These are phyloP conservation scores for Aspergillus affinis DNA, from an alignment of 495 filamentous ascomycete species.

Conservation along the genomic window DNA sequence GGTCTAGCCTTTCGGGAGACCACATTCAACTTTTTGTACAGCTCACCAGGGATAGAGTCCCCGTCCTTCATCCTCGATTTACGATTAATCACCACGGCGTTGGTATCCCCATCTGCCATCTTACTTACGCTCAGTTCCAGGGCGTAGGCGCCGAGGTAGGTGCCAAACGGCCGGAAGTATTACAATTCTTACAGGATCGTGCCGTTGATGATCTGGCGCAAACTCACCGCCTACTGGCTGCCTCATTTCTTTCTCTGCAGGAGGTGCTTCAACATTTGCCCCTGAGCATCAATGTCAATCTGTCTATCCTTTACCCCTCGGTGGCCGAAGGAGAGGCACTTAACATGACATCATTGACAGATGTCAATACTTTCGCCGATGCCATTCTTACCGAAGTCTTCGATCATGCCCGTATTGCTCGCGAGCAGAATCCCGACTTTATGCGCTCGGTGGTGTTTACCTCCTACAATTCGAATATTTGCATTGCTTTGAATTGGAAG, in stretches of 20 bases:
- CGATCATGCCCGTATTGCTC: conserved; percentile 77
- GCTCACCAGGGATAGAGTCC: conserved; percentile 79
- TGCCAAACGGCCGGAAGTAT: conserved; percentile 36
- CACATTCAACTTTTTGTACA: conserved; percentile 91
- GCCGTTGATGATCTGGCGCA: conserved; percentile 58
- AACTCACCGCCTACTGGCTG: conserved; percentile 66
- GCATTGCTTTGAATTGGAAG: conserved; percentile 96
- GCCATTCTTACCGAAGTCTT: conserved; percentile 82
- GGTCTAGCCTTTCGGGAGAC: conserved; percentile 90
- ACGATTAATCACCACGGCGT: conserved; percentile 76
- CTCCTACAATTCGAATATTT: conserved; percentile 84
- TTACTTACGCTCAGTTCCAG: conserved; percentile 73
- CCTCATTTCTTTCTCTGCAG: conserved; percentile 69
- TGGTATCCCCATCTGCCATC: conserved; percentile 71
- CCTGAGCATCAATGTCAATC: conserved; percentile 74
- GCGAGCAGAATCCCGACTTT: conserved; percentile 64
- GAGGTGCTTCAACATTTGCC: conserved; percentile 75
- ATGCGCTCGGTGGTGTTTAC: conserved; percentile 89
- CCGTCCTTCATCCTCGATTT: conserved; percentile 83
- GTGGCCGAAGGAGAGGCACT: conserved; percentile 64
- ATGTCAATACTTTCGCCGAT: conserved; percentile 86
- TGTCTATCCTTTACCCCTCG: conserved; percentile 84
- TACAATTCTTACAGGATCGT: conserved; percentile 46
- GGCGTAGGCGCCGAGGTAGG: conserved; percentile 57
- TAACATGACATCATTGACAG: conserved; percentile 67